A percentile compares a stretch with the other conserved stretches of the same genome.
Conservation (phyloP, 2,329 filamentous ascomycete genomes). For the Monosporascus sp. region DNA sequence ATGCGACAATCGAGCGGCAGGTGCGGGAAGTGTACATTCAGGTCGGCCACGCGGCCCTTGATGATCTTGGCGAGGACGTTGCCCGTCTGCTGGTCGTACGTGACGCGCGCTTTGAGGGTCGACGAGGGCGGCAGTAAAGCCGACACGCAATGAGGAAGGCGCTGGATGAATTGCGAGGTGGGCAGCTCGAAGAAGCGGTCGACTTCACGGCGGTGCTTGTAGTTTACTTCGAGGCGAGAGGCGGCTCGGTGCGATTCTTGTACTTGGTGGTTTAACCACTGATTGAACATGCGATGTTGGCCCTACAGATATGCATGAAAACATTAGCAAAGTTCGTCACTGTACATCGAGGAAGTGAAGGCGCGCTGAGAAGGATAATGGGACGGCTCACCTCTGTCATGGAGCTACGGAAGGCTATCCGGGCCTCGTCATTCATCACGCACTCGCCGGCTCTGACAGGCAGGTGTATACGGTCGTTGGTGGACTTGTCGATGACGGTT, state of each 20-base stretch:
- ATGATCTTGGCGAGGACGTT: slow-evolving; percentile 77
- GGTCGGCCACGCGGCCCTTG: slow-evolving; percentile 80
- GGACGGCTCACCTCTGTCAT: slow-evolving; percentile 74
- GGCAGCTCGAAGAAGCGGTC: slow-evolving; percentile 82
- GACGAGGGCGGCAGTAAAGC: slow-evolving; percentile 55
- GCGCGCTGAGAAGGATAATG: neutral
- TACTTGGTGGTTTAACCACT: slow-evolving; percentile 71
- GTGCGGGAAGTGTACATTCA: slow-evolving; percentile 79
- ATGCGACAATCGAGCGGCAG: slow-evolving; percentile 84
- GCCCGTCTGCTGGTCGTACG: slow-evolving; percentile 66
- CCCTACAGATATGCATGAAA: slow-evolving; percentile 38
- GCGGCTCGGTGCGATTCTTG: slow-evolving; percentile 47
- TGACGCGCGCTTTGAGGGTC: slow-evolving; percentile 63
- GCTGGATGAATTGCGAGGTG: slow-evolving; percentile 43
- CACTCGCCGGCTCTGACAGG: slow-evolving; percentile 63
- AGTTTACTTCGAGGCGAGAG: slow-evolving; percentile 61
- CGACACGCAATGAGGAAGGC: slow-evolving; percentile 60
- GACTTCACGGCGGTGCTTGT: slow-evolving; percentile 75
- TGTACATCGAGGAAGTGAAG: neutral
- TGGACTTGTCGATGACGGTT: slow-evolving; percentile 68
- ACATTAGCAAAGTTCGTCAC: neutral
- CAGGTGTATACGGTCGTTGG: slow-evolving; percentile 61
- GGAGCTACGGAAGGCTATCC: slow-evolving; percentile 72
- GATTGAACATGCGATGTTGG: slow-evolving; percentile 80
- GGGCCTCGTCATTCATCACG: slow-evolving; percentile 56